Base-by-base conservation (phyloP, 1,284 basidiomycete species). In the Cryptococcus sp. region DNA sequence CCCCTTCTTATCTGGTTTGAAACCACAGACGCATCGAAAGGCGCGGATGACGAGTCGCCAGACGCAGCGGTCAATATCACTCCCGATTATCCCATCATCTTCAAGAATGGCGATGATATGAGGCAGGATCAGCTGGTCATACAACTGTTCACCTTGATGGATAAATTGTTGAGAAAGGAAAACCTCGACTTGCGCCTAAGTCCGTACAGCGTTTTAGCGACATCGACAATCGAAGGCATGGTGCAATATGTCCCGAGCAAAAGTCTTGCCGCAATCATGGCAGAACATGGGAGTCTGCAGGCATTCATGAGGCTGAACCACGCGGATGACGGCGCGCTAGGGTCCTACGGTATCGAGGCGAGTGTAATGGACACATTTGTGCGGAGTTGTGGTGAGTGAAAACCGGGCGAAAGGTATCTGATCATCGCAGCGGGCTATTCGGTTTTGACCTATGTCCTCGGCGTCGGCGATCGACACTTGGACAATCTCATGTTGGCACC, bases 21-120 rank as follows among this genome's bases (percentile, higher is more conserved):
- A 70, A 88, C 88, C 61, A 64, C 62, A 79, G 85, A 43, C 84
- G 88, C 62, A 84, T 82, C 83, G 38, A 44, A 58, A 19, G 23
- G 45, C 10, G 58, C 66, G 3, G 67, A 70, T 13, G 73, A 70
- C 34, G 63, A 64, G 11, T 54, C 55, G 8, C 51, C 64, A 29
- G 65, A 75, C 45, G 64, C 56, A 19, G 54, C 67, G 1, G 61
- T 71, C 38, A 63, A 52, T 6, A 66, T 69, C 45, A 65, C 61
- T 1, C 69, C 66, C 4, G 88, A 93, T 72, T 99, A 91, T 75
- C 89, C 93, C 0, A 84, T 97, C 50, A 99, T 99, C 63, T 98
- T 98, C 83, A 99, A 99, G 78, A 94, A 97, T 66, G 96, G 96
- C 6, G 96, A 99, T 74, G 96, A 99, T 74, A 87, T 99, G 82